Conservation (phyloP, 257 asterid species). For the Penstemon newberryi region DNA sequence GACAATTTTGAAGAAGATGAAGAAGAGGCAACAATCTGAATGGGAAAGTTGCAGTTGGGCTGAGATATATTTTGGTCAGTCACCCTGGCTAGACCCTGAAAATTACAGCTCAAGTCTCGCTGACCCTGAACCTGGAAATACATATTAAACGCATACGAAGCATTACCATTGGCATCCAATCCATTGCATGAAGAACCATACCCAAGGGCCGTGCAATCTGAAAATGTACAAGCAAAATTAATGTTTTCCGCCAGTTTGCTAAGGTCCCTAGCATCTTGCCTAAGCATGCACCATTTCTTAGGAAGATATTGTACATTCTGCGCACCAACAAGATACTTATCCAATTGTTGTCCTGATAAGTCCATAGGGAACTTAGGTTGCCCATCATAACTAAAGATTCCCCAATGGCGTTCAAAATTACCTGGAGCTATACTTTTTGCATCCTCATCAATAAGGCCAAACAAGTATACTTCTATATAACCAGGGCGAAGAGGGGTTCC, state of each 20-base stretch:
- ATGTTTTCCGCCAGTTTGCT: constrained; percentile 58
- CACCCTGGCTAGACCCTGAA: constrained; percentile 60
- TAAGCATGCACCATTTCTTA: constrained; percentile 58
- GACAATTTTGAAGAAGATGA: constrained; percentile 37
- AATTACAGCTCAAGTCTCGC: constrained; percentile 46
- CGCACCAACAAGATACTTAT: constrained; percentile 57
- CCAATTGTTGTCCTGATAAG: constrained; percentile 48
- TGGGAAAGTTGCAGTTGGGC: constrained; percentile 61
- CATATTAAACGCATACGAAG: constrained; percentile 70
- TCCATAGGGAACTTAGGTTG: constrained; percentile 83
- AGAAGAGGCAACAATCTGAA: constrained; percentile 57
- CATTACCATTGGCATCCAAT: constrained; percentile 66
- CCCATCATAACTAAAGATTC: constrained; percentile 72
- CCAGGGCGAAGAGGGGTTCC: constrained; percentile 84
- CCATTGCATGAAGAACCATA: constrained; percentile 78
- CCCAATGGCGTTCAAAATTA: constrained; percentile 82
- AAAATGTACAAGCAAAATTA: constrained; percentile 58
- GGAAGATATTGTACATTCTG: constrained; percentile 61
- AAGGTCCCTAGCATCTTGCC: constrained; percentile 49
- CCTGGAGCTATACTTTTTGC: constrained; percentile 74
- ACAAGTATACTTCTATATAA: constrained; percentile 61
- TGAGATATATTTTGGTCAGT: constrained; percentile 65
- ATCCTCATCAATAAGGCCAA: constrained; percentile 84
- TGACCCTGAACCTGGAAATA: constrained; percentile 69
- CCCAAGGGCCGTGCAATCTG: constrained; percentile 77